Evolutionary conservation across 345 rosid genomes (phyloP).

Genomic region (Carallia pectinifolia): DNA sequence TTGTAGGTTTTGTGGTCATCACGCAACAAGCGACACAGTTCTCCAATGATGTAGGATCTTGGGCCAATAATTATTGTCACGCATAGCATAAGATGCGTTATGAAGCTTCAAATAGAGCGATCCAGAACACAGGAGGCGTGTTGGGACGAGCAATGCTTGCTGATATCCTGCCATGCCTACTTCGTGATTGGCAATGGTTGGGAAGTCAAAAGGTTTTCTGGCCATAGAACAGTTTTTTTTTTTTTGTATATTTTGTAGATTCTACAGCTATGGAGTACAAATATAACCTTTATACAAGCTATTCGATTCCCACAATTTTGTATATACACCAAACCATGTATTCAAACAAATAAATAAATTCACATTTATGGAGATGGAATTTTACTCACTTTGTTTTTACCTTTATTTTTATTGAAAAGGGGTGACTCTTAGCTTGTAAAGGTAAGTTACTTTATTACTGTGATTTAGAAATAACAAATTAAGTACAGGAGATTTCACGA

Average conservation of each 20-base stretch:
- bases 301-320: constrained; percentile 24
- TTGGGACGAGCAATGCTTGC: too few relatives aligned
- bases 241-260: constrained; percentile 26
- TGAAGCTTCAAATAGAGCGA: neutral
- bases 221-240: neutral
- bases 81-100: neutral
- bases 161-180: neutral
- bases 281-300: constrained; percentile 15
- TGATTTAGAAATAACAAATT: too few relatives aligned
- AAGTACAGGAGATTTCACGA: too few relatives aligned
- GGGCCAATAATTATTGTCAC: neutral
- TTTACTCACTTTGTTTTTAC: too few relatives aligned
- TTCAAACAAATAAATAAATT: neutral
- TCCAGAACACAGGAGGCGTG: too few relatives aligned
- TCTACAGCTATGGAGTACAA: constrained; percentile 6
- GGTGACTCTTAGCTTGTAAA: too few relatives aligned
- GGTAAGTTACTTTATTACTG: too few relatives aligned
- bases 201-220: neutral
- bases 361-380: too few relatives aligned
- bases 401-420: too few relatives aligned
- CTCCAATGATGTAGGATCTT: neutral
- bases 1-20: neutral
- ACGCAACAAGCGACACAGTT: neutral
- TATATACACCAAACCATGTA: constrained; percentile 18
- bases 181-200: neutral